Conservation (phyloP, 2,329 filamentous ascomycete genomes). For the Akanthomyces lecanii region DNA sequence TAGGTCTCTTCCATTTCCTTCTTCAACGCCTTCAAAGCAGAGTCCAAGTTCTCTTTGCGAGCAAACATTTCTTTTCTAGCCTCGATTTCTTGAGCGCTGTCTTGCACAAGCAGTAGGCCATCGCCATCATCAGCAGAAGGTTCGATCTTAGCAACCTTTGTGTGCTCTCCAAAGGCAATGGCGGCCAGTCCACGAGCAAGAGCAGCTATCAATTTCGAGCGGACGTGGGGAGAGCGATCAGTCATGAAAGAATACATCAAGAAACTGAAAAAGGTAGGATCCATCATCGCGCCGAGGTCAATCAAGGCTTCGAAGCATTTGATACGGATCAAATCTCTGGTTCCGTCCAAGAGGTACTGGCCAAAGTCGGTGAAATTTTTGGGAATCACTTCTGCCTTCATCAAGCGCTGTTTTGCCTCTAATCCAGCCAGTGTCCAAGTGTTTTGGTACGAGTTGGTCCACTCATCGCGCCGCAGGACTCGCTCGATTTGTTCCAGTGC, state of each 20-base stretch:
- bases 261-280: constrained; percentile 51
- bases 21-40: constrained; percentile 44
- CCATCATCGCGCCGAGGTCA: constrained; percentile 57
- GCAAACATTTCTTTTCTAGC: constrained; percentile 60
- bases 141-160: constrained; percentile 41
- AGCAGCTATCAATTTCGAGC: constrained; percentile 55
- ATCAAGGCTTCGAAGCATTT: constrained; percentile 62
- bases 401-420: constrained; percentile 57
- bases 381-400: constrained; percentile 60
- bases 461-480: constrained; percentile 64
- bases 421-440: constrained; percentile 60
- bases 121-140: constrained; percentile 34
- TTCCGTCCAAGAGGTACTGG: constrained; percentile 62
- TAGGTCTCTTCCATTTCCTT: constrained; percentile 43
- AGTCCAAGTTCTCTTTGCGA: constrained; percentile 58
- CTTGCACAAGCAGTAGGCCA: constrained; percentile 39
- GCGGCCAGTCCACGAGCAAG: constrained; percentile 57
- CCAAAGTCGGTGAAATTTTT: constrained; percentile 52
- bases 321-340: constrained; percentile 58
- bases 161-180: constrained; percentile 59
- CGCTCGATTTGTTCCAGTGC: constrained; percentile 62
- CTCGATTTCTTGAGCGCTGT: constrained; percentile 47
- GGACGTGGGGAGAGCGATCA: constrained; percentile 60
- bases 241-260: constrained; percentile 56
- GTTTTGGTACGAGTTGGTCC: constrained; percentile 64